Evolutionary conservation across 2,329 filamentous ascomycete genomes (phyloP).

Genomic region (Monosporascus sp.): DNA sequence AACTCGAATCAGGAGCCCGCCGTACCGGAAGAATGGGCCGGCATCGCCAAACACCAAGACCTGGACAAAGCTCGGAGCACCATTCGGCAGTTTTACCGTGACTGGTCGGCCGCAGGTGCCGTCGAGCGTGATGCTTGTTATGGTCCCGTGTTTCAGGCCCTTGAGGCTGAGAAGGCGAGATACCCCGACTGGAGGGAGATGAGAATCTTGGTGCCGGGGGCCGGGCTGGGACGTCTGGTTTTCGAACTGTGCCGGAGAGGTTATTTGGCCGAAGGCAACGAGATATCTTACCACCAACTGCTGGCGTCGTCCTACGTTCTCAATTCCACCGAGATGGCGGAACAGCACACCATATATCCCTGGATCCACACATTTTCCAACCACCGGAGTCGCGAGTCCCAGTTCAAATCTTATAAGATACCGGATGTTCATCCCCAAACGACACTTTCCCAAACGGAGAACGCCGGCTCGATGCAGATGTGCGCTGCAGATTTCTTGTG

Average conservation of each 20-base stretch:
- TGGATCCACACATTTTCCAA: conserved; percentile 90
- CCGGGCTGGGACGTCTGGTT: conserved; percentile 80
- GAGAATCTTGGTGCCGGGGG: conserved; percentile 79
- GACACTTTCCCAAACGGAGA: conserved; percentile 35
- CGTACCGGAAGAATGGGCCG: conserved; percentile 61
- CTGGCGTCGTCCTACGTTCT: conserved; percentile 74
- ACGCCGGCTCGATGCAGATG: conserved; percentile 76
- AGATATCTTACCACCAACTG: conserved; percentile 97
- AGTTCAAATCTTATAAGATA: conserved; percentile 66
- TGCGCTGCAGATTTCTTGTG: conserved; percentile 87
- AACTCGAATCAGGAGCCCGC: conserved; percentile 32
- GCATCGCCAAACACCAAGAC: conserved; percentile 65
- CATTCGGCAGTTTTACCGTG: conserved; percentile 86
- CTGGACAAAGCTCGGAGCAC: conserved; percentile 90
- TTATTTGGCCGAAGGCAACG: conserved; percentile 78
- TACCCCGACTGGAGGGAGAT: conserved; percentile 33
- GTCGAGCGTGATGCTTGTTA: conserved; percentile 74
- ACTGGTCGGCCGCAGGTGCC: conserved; percentile 79
- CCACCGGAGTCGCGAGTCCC: conserved; percentile 65
- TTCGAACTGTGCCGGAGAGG: conserved; percentile 76
- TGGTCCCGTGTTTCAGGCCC: conserved; percentile 61
- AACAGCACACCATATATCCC: conserved; percentile 70
- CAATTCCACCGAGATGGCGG: conserved; percentile 56
- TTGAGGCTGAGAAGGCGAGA: conserved; percentile 44
- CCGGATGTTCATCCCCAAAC: conserved; percentile 74